phyloP scores from a whole-genome alignment of 208 protist genomes.

The Naegleria fowleri region DNA sequence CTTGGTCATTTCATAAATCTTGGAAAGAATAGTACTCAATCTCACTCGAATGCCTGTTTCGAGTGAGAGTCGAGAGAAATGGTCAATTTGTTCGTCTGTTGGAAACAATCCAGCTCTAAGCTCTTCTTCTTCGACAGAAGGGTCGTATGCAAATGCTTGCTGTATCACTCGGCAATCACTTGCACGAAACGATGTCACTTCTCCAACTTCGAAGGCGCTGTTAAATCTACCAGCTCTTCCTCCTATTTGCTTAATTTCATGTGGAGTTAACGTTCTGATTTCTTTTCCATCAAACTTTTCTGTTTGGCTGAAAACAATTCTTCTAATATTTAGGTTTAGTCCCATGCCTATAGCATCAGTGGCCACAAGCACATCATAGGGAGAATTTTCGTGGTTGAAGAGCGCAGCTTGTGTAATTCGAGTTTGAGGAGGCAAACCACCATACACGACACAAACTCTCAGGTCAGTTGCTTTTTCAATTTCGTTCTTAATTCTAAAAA shows the following conservation, averaged over 20 bases:
- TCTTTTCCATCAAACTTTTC: slow-evolving; percentile 16
- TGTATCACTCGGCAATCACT: neutral
- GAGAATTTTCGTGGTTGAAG: slow-evolving; percentile 66
- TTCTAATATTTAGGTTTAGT: slow-evolving; percentile 68
- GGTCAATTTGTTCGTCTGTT: slow-evolving; percentile 4
- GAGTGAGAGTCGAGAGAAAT: neutral
- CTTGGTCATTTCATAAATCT: neutral
- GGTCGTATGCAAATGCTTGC: neutral
- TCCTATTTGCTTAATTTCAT: slow-evolving; percentile 43
- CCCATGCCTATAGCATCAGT: slow-evolving; percentile 89
- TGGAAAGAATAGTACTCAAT: neutral
- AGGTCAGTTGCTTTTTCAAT: slow-evolving; percentile 48
- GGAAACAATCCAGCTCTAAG: slow-evolving; percentile 19
- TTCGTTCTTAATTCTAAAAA: slow-evolving; percentile 57
- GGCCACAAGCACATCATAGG: slow-evolving; percentile 72
- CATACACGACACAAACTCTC: slow-evolving; percentile 75
- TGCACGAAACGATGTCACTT: slow-evolving; percentile 7
- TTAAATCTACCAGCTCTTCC: slow-evolving; percentile 48
- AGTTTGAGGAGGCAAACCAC: slow-evolving; percentile 76
- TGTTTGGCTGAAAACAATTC: neutral
- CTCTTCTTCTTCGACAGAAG: neutral
- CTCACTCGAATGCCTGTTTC: neutral
- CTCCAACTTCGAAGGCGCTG: neutral
- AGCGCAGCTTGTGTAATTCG: slow-evolving; percentile 53
- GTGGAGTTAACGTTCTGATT: neutral